Percentiles rank a stretch among this genome's conserved stretches.
phyloP scores from a whole-genome alignment of 2,329 filamentous ascomycete species.

The Fusarium nurragi region DNA sequence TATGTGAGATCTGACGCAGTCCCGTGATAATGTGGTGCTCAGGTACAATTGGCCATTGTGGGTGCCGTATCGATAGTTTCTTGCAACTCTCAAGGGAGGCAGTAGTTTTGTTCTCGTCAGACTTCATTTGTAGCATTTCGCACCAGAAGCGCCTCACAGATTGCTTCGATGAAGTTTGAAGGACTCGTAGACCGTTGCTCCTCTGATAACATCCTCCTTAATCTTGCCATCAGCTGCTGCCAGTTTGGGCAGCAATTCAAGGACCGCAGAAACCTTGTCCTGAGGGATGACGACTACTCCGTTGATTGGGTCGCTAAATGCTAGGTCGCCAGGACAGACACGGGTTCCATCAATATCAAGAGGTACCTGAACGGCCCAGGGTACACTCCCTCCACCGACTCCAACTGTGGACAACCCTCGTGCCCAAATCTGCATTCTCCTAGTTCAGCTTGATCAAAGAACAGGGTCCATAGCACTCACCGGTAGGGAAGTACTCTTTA shows the following conservation, averaged over 20 bases:
- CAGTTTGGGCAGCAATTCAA: constrained; percentile 66
- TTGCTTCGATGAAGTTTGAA: constrained; percentile 66
- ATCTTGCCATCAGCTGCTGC: constrained; percentile 66
- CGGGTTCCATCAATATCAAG: constrained; percentile 55
- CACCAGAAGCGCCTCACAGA: constrained; percentile 34
- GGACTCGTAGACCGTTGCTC: constrained; percentile 71
- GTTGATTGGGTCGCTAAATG: constrained; percentile 75
- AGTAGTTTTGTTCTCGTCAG: not conserved
- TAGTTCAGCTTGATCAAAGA: constrained; percentile 24
- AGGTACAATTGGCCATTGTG: constrained; percentile 1
- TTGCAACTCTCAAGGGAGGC: not conserved
- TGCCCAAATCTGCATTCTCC: constrained; percentile 60
- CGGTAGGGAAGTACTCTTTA: constrained; percentile 64
- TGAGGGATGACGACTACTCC: constrained; percentile 75
- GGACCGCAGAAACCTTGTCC: constrained; percentile 66
- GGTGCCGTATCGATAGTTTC: not conserved
- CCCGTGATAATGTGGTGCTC: not conserved
- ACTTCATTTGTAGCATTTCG: not conserved
- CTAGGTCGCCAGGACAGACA: constrained; percentile 68
- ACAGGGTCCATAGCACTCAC: constrained; percentile 52
- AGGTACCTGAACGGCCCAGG: constrained; percentile 62
- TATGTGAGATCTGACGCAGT: constrained; percentile 14
- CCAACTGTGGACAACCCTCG: constrained; percentile 67
- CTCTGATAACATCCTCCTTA: constrained; percentile 70
- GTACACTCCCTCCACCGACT: constrained; percentile 63